A percentile compares a stretch with the other conserved stretches of the same genome.
phyloP scores from a whole-genome alignment of 441 rosid genomes.

The Adansonia grandidieri region DNA sequence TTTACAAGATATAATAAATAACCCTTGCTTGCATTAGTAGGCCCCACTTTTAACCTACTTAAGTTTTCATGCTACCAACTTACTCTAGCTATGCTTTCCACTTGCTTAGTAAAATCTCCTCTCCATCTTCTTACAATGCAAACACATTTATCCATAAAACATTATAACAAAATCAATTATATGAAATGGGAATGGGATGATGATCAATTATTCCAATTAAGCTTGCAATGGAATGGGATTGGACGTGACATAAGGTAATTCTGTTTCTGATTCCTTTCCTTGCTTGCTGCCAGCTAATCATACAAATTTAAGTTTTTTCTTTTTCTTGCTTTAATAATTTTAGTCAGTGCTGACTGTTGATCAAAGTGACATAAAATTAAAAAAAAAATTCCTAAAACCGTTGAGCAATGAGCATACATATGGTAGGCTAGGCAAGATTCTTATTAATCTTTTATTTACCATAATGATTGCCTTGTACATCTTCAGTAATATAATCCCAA shows the following conservation, averaged over 20 bases:
- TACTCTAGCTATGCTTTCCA: no score
- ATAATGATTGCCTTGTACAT: background rate
- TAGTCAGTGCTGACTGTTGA: no score
- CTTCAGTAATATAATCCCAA: background rate
- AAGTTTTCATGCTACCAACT: no score
- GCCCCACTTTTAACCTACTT: no score
- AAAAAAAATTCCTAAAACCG: background rate
- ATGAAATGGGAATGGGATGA: background rate
- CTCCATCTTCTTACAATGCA: no score
- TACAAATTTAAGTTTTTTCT: background rate
- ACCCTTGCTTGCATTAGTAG: no score
- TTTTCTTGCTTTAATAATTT: background rate
- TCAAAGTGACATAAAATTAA: background rate
- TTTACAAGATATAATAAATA: no score
- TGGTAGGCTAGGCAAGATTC: slow-evolving; percentile 5
- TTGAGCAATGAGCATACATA: background rate
- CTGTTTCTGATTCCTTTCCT: background rate
- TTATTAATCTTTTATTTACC: background rate
- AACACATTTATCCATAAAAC: no score
- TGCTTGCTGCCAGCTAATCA: background rate
- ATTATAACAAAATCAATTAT: no score
- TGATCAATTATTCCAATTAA: background rate
- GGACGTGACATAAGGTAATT: background rate
- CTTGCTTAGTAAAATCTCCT: no score
- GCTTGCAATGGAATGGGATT: background rate